A percentile compares a stretch with the other conserved stretches of the same genome.
phyloP scores from a whole-genome alignment of 2,329 filamentous ascomycete species.

The Aspergillus neotritici region DNA sequence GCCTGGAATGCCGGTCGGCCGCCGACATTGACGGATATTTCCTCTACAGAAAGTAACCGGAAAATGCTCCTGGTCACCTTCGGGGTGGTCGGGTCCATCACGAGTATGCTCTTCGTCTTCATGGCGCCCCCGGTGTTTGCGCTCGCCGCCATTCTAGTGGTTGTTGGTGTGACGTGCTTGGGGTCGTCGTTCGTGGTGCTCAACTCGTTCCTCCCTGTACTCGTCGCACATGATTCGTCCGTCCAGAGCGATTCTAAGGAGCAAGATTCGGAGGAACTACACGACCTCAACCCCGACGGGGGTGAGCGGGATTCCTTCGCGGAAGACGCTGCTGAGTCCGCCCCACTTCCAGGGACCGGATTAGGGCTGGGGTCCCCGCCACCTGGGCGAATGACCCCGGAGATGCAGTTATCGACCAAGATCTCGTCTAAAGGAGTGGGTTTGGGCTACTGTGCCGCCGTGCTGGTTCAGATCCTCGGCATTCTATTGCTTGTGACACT shows the following conservation, averaged over 20 bases:
- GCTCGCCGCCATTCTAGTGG: constrained; percentile 71
- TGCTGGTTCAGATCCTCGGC: constrained; percentile 73
- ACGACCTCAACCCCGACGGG: constrained; percentile 14
- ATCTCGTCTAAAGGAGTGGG: constrained; percentile 86
- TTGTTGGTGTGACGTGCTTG: constrained; percentile 82
- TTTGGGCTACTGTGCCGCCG: constrained; percentile 77
- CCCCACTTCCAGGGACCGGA: constrained; percentile 6
- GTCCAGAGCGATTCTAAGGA: constrained; percentile 28
- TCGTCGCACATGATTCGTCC: constrained; percentile 73
- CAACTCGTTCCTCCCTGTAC: constrained; percentile 82
- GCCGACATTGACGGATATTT: constrained; percentile 2
- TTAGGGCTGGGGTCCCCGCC: constrained; percentile 5
- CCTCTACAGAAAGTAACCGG: constrained; percentile 47
- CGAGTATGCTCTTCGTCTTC: constrained; percentile 82
- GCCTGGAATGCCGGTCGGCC: neutral
- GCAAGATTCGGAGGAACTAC: constrained; percentile 20
- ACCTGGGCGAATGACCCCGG: constrained; percentile 44
- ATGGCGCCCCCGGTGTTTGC: constrained; percentile 70
- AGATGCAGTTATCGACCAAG: constrained; percentile 74
- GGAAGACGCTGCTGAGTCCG: constrained; percentile 19
- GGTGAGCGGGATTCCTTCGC: constrained; percentile 15
- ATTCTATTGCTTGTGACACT: constrained; percentile 64
- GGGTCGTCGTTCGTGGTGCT: constrained; percentile 86
- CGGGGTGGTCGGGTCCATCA: constrained; percentile 68
- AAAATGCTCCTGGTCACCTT: constrained; percentile 78